A percentile compares a stretch with the other conserved stretches of the same genome.
Evolutionary conservation across 1,284 basidiomycete species (phyloP).

Genomic region (Peniophora sp.): DNA sequence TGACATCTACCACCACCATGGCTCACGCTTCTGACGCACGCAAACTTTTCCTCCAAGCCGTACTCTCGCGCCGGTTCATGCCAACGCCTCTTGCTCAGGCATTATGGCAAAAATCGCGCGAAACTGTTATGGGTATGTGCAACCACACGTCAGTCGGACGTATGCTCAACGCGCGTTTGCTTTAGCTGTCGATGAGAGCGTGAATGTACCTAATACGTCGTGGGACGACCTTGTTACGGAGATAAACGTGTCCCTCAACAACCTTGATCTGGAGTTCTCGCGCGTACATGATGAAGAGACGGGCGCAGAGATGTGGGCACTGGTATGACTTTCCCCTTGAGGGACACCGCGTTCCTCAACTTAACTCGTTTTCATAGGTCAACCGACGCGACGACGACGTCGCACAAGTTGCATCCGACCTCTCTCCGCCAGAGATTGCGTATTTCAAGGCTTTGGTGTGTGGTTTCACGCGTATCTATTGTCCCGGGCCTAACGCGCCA

Average conservation of each 20-base stretch:
- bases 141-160: not conserved
- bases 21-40: slow-evolving; percentile 52
- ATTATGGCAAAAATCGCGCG: slow-evolving; percentile 60
- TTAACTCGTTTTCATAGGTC: slow-evolving; percentile 35
- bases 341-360: not conserved
- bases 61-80: slow-evolving; percentile 62
- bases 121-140: slow-evolving; percentile 48
- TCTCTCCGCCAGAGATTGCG: slow-evolving; percentile 65
- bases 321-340: slow-evolving; percentile 37
- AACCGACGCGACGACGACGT: slow-evolving; percentile 72
- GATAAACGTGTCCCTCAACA: slow-evolving; percentile 55
- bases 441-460: slow-evolving; percentile 74
- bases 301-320: slow-evolving; percentile 53
- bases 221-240: slow-evolving; percentile 54
- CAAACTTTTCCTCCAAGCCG: slow-evolving; percentile 68
- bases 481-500: not conserved
- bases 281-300: slow-evolving; percentile 54
- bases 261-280: slow-evolving; percentile 65
- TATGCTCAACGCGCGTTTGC: slow-evolving; percentile 3
- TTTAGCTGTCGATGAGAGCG: slow-evolving; percentile 41
- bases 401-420: slow-evolving; percentile 78
- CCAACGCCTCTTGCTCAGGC: slow-evolving; percentile 53
- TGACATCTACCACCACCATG: slow-evolving; percentile 21
- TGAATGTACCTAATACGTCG: slow-evolving; percentile 37
- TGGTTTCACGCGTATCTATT: slow-evolving; percentile 17